phyloP scores from a whole-genome alignment of 768 basidiomycete species.

The Pulveroboletus ravenelii region DNA sequence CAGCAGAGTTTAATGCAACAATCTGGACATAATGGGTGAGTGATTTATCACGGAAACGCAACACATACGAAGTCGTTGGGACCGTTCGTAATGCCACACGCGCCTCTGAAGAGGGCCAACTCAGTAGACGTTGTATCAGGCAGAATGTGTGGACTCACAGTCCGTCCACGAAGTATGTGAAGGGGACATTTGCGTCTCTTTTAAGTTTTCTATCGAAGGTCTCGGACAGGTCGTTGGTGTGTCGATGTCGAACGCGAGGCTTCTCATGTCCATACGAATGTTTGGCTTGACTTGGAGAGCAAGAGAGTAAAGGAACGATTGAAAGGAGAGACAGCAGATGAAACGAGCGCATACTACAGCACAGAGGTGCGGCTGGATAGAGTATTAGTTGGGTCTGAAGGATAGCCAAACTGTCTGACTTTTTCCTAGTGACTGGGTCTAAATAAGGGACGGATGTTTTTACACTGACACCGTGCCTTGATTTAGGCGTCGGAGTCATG shows the following conservation, averaged over 20 bases:
- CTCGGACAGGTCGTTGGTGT: neutral
- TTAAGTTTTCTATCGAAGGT: slow-evolving; percentile 7
- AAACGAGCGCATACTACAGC: slow-evolving; percentile 28
- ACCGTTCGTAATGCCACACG: slow-evolving; percentile 31
- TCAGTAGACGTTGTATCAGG: neutral
- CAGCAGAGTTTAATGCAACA: slow-evolving; percentile 40
- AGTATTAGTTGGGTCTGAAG: neutral
- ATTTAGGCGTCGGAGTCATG: neutral
- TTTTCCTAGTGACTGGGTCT: neutral
- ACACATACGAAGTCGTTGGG: slow-evolving; percentile 23
- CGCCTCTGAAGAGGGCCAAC: slow-evolving; percentile 32
- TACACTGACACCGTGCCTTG: neutral
- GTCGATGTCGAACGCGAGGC: slow-evolving; percentile 8
- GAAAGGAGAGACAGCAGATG: slow-evolving; percentile 21
- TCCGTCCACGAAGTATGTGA: slow-evolving; percentile 29
- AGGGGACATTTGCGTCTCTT: slow-evolving; percentile 14
- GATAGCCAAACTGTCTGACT: neutral
- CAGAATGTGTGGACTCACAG: slow-evolving; percentile 12
- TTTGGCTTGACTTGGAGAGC: slow-evolving; percentile 6
- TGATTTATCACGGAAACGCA: neutral
- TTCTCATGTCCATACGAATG: slow-evolving; percentile 9
- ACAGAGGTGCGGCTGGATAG: slow-evolving; percentile 2
- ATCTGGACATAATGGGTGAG: slow-evolving; percentile 29
- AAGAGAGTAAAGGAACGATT: slow-evolving; percentile 13
- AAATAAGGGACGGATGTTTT: neutral